A percentile compares a stretch with the other conserved stretches of the same genome.
phyloP scores from a whole-genome alignment of 2,329 filamentous ascomycete species.

The Paradendryphiella salina region DNA sequence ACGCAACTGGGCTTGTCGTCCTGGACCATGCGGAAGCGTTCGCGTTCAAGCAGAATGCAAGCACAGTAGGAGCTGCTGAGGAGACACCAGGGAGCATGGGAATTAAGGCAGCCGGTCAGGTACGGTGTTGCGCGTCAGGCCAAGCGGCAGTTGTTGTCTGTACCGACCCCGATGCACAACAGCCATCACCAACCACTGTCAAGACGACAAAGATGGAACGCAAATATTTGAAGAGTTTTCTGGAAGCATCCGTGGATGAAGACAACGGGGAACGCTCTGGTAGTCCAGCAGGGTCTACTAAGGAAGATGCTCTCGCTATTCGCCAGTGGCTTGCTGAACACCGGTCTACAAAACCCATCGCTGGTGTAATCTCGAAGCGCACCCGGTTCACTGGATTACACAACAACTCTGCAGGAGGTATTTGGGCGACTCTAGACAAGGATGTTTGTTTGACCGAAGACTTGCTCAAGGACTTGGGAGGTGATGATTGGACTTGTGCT shows the following conservation, averaged over 20 bases:
- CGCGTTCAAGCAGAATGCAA: slow-evolving; percentile 50
- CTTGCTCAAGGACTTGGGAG: slow-evolving; percentile 30
- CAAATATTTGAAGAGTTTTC: slow-evolving; percentile 49
- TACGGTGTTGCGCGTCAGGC: slow-evolving; percentile 42
- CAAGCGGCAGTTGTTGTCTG: slow-evolving; percentile 40
- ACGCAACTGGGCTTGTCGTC: slow-evolving; percentile 50
- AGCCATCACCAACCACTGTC: slow-evolving; percentile 21
- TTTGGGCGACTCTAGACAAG: slow-evolving; percentile 56
- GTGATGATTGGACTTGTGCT: slow-evolving; percentile 39
- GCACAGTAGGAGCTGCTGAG: slow-evolving; percentile 50
- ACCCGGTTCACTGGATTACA: slow-evolving; percentile 54
- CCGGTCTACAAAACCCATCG: slow-evolving; percentile 52
- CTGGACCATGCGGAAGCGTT: slow-evolving; percentile 55
- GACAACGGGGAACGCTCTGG: slow-evolving; percentile 15
- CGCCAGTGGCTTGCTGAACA: slow-evolving; percentile 53
- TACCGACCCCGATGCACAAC: slow-evolving; percentile 16
- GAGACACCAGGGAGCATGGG: slow-evolving; percentile 36
- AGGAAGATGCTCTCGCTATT: slow-evolving; percentile 32
- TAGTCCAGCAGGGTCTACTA: background rate
- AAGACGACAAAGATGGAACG: slow-evolving; percentile 46
- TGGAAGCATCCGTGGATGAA: slow-evolving; percentile 37
- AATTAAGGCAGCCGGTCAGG: slow-evolving; percentile 40
- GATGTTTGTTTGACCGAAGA: slow-evolving; percentile 49
- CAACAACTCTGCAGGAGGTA: slow-evolving; percentile 49
- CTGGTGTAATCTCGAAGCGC: slow-evolving; percentile 51